Base-by-base conservation (phyloP, 179 eudicot genomes). In the Beta lomatogona region DNA sequence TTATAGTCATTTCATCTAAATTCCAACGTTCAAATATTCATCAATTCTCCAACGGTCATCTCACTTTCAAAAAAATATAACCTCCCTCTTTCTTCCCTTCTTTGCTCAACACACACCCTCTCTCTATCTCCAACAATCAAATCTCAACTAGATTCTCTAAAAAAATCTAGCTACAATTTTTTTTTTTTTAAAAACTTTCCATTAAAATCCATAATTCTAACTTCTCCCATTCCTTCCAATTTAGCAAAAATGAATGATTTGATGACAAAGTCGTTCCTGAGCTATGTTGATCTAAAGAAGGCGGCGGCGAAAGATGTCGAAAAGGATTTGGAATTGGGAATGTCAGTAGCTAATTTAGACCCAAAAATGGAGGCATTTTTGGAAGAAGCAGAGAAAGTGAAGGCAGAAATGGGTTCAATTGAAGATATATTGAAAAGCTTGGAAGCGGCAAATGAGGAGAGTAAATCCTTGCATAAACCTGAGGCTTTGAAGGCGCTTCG, bases 191-290 rank as follows among this genome's bases (percentile, higher is more conserved):
- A 75, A 44, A 75, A 36, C 41, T 36, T 36, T 36, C 13, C 28
- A 66, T 48, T 16, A 28, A 48, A 28, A 19, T 18, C 65, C 53
- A 59, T 21, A 14, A 14, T 48, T 69, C 22, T 21, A 79, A 36
- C 25, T 10, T 25, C 12, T 12, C 58, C 5, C 5, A 25, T 66
- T 52, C 25, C 9, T 28, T 19, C 10, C 6, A 50, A 5, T 14
- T 21, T 22, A 77, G 44, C 3, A 48, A 93, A 88, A 66, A 95
- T 95, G 99, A 95, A 95, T 77, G 92, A 95, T 63, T 79, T 95
- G 44, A 94, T 95, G 99, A 95, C 99, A 66, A 93, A 95, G 66
- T 95, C 99, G 9, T 95, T 92, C 83, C 65, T 88, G 58, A 93
- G 89, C 93, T 95, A 95, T 61, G 90, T 91, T 2, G 95, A 95